Evolutionary conservation across 2,329 filamentous ascomycete genomes (phyloP), one percentile per base, ranked within the genome.

Genomic region (Fusarium chlamydosporum): DNA sequence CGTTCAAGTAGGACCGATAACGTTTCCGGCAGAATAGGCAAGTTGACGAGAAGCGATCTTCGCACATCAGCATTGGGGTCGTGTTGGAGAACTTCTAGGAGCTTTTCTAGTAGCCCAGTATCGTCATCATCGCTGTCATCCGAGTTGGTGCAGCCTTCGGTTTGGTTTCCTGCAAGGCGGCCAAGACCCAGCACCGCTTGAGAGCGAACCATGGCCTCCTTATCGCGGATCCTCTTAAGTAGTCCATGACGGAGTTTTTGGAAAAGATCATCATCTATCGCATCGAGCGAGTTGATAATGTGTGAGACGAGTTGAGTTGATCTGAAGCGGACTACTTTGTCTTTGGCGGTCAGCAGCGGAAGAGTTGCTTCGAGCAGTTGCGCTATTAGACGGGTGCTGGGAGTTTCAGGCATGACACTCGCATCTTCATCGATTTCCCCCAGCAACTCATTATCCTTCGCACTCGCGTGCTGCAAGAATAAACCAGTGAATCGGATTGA

Each of bases 41-140:
- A 84, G 74, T 98, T 98, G 42, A 96, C 86, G 4, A 99, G 86
- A 12, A 99, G 85, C 10, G 93, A 93, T 65, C 94, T 89, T 70
- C 96, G 88, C 35, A 99, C 96, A 74, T 99, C 96, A 3, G 95
- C 94, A 72, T 93, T 96, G 0, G 95, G 92, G 74, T 99, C 96
- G 72, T 98, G 96, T 77, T 97, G 94, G 71, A 98, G 85, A 31
- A 96, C 91, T 72, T 96, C 92, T 11, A 97, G 83, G 6, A 98
- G 87, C 79, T 94, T 96, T 61, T 92, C 89, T 26, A 97, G 82
- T 38, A 97, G 84, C 10, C 92, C 91, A 10, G 87, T 88, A 12
- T 87, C 86, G 12, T 85, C 85, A 23, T 92, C 89, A 60, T 92
- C 89, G 61, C 89, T 91, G 37, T 90, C 89, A 45, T 93, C 91